Evolutionary conservation across 306 rosid species (phyloP).

Genomic region (Hippophae tibetana): DNA sequence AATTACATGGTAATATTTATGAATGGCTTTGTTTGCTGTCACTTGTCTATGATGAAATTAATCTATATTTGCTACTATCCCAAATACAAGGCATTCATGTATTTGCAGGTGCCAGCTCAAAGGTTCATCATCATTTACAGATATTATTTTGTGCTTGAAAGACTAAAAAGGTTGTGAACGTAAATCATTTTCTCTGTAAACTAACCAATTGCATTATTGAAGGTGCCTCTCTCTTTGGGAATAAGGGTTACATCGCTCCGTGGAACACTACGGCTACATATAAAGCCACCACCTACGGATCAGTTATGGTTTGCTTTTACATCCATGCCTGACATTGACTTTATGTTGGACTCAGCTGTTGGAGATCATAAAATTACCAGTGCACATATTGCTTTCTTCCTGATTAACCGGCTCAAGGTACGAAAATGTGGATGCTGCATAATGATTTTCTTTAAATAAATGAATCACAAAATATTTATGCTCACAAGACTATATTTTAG

Average conservation of each 20-base stretch:
- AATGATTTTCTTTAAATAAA: constrained; percentile 1
- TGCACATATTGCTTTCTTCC: constrained; percentile 52
- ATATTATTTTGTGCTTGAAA: no score
- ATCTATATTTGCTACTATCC: no score
- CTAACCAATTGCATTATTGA: constrained; percentile 27
- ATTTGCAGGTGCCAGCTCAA: no score
- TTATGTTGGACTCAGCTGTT: constrained; percentile 64
- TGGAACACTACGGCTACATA: constrained; percentile 76
- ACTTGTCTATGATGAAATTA: no score
- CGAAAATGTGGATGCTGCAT: constrained; percentile 11
- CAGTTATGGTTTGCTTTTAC: constrained; percentile 85
- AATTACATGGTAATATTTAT: no score
- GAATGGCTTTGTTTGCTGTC: no score
- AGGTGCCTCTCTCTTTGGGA: constrained; percentile 81
- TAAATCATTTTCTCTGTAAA: constrained; percentile 8
- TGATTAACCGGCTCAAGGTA: constrained; percentile 79
- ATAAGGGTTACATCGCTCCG: constrained; percentile 68
- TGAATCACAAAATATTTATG: neutral
- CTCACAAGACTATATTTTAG: no score
- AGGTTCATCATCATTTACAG: no score
- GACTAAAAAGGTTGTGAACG: neutral
- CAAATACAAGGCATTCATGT: no score
- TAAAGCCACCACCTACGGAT: constrained; percentile 96
- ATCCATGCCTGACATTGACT: constrained; percentile 78
- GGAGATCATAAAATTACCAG: constrained; percentile 80